Evolutionary conservation across 2,329 filamentous ascomycete genomes (phyloP), one percentile per base, ranked within the genome.

Genomic region (Aspergillus sp.): DNA sequence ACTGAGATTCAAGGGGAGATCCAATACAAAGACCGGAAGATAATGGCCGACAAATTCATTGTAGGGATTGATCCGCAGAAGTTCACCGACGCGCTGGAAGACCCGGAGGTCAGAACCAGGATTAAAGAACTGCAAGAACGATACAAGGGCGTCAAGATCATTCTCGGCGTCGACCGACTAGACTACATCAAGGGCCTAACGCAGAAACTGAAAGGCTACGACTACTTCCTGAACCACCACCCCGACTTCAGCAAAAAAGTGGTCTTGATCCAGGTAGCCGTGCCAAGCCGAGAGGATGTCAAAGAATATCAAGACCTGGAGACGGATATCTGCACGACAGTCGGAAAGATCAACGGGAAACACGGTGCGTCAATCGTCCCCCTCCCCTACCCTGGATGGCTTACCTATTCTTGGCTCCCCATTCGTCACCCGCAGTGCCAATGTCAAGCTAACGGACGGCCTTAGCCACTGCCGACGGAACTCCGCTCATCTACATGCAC

Each of bases 131-230:
- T 97, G 2, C 85, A 89, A 69, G 87, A 88, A 69, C 92, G 93
- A 74, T 98, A 96, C 70, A 87, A 93, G 63, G 92, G 90, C 45
- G 88, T 95, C 65, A 96, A 95, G 78, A 84, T 97, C 60, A 94
- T 98, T 59, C 90, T 97, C 39, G 93, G 94, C 61, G 92, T 97
- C 49, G 93, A 98, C 74, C 88, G 94, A 45, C 84, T 97, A 52
- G 93, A 98, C 77, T 96, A 97, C 76, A 96, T 96, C 85, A 97
- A 98, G 78, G 93, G 94, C 58, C 90, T 98, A 7, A 92, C 92
- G 0, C 93, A 96, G 77, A 98, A 98, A 74, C 81, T 98, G 6
- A 92, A 96, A 70, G 93, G 93, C 0, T 87, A 96, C 53, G 93
- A 97, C 73, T 88, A 95, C 3, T 96, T 97, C 79, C 80, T 98